phyloP scores from a whole-genome alignment of 352 stramenopile genomes.

The Pythium phragmiticola region DNA sequence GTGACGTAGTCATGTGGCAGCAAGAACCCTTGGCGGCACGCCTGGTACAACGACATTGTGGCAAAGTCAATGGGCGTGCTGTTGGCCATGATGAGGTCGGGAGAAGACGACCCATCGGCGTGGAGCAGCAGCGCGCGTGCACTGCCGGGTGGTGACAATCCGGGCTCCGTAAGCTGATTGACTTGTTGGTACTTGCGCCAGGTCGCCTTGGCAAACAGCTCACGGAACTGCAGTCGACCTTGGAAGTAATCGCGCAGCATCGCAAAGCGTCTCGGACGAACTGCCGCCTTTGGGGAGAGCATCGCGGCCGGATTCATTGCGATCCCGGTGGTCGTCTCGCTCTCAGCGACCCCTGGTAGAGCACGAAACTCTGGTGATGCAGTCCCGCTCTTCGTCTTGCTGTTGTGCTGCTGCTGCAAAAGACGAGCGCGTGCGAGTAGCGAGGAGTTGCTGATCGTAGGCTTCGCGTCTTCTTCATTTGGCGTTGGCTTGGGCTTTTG shows the following conservation, averaged over 20 bases:
- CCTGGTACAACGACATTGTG: slow-evolving; percentile 73
- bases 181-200: slow-evolving; percentile 64
- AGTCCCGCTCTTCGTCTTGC: slow-evolving; percentile 5
- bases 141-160: slow-evolving; percentile 24
- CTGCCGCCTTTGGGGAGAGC: background rate
- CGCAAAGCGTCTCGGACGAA: slow-evolving; percentile 28
- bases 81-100: slow-evolving; percentile 11
- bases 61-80: slow-evolving; percentile 51
- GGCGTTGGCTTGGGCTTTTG: slow-evolving; percentile 20
- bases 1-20: slow-evolving; percentile 77
- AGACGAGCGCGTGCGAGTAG: slow-evolving; percentile 20
- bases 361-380: slow-evolving; percentile 10
- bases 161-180: slow-evolving; percentile 7
- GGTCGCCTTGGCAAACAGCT: slow-evolving; percentile 46
- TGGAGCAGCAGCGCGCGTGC: slow-evolving; percentile 18
- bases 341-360: slow-evolving; percentile 10
- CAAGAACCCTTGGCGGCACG: slow-evolving; percentile 65
- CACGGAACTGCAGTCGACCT: slow-evolving; percentile 32
- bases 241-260: slow-evolving; percentile 39
- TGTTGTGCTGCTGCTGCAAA: slow-evolving; percentile 22
- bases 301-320: slow-evolving; percentile 17
- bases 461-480: slow-evolving; percentile 1
- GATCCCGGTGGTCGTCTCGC: slow-evolving; percentile 14
- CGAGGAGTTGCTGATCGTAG: slow-evolving; percentile 12
- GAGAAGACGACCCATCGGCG: slow-evolving; percentile 3